Evolutionary conservation across 495 filamentous ascomycete genomes (phyloP), one percentile per base, ranked within the genome.

Genomic region (Penicillium ochrochloron): DNA sequence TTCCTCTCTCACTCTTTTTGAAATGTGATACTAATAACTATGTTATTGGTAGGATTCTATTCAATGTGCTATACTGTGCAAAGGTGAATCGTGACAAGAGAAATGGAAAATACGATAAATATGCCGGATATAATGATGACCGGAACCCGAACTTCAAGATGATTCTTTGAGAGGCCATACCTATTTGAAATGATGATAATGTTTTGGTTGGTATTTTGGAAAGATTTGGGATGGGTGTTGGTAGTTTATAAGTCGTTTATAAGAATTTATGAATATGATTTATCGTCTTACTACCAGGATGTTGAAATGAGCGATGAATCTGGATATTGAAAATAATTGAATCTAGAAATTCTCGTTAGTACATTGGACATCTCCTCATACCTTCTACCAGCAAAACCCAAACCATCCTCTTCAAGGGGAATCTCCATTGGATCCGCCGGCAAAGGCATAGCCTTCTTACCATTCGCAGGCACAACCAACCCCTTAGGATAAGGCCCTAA

Each of bases 1-100:
- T 31, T n/a, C 31, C 15, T 41, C 11, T 53, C 25, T 4, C 4
- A 17, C 23, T 33, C 15, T 12, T 7, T 6, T n/a, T 15, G 6
- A 11, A 12, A 10, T 48, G n/a, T 37, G 3, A 31, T 25, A 14
- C 27, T 48, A 42, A 25, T 39, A 31, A 14, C 39, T 29, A 21
- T 62, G 65, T 25, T 21, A 10, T 14, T 46, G 11, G 8, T 10
- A 90, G 87, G 65, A 81, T 91, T 59, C 69, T 88, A 5, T 71
- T 78, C 52, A 91, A 91, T 71, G 84, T 90, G 17, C 70, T 89
- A 0, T 89, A 86, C 71, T 90, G 87, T 65, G 77, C 74, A 59
- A 90, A 89, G 72, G 80, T 90, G 46, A 91, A 91, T 69, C 75
- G 78, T 8, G 88, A 89, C 66, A 91, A 90, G 76, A 76, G 69